Percentiles rank a stretch among this genome's conserved stretches.
Evolutionary conservation across 345 rosid genomes (phyloP).

Genomic region (Citrus reticulata): DNA sequence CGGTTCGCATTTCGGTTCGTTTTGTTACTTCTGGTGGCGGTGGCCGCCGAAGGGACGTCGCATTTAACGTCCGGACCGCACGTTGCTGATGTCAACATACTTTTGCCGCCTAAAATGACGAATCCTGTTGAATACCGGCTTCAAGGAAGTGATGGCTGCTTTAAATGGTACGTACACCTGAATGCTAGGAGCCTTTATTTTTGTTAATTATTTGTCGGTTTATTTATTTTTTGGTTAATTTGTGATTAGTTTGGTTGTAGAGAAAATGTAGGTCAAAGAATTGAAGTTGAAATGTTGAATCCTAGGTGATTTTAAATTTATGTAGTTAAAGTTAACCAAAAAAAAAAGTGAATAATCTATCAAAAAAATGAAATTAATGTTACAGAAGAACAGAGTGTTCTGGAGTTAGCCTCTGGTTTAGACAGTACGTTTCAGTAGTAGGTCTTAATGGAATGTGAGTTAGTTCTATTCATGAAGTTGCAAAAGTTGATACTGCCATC

Average conservation of each 20-base stretch:
- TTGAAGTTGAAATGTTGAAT: not conserved
- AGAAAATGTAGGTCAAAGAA: not conserved
- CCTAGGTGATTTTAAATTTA: not conserved
- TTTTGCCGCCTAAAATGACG: constrained; percentile 90
- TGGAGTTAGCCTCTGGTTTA: not conserved
- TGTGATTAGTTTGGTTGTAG: not conserved
- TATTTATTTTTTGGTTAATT: not conserved
- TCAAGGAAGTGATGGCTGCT: constrained; percentile 96
- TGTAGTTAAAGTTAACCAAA: not conserved
- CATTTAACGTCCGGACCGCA: constrained; percentile 68
- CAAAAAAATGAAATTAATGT: too few species aligned
- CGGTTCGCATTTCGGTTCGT: constrained; percentile 22
- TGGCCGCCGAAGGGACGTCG: constrained; percentile 28
- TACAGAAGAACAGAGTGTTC: not conserved
- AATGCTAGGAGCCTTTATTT: not conserved
- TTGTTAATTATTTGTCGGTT: not conserved
- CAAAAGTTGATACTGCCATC: not conserved
- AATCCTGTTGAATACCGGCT: constrained; percentile 88
- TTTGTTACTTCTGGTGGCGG: constrained; percentile 26
- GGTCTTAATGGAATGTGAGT: not conserved
- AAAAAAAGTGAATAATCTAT: too few species aligned
- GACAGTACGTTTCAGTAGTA: not conserved
- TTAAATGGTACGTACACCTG: constrained; percentile 55
- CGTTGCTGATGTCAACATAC: constrained; percentile 85
- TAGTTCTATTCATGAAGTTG: not conserved